Base-by-base conservation (phyloP, 225 moss, liverwort and hornwort genomes). In the Climacium dendroides region DNA sequence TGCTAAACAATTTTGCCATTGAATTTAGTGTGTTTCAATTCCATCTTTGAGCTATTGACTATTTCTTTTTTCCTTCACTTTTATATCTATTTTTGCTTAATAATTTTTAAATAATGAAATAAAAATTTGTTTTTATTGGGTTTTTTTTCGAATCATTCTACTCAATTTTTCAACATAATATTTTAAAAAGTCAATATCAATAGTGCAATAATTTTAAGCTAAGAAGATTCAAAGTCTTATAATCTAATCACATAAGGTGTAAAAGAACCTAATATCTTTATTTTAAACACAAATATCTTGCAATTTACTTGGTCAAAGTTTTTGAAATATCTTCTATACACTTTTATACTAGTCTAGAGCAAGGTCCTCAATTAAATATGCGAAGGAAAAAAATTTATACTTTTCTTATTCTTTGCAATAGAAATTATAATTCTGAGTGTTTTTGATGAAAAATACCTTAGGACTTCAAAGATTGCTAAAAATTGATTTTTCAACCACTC, bases 221-320 rank as follows among this genome's bases (percentile, higher is more conserved):
- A 66, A 66, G 7, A 66, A 66, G n/a, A n/a, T 66, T 35, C 29
- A 61, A 29, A 61, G 25, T 8, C 7, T n/a, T 11, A 66, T 11
- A 66, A n/a, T 66, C 10, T 19, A 64, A 0, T 35, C 0, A 19
- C 4, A 35, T 1, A 64, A 19, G 10, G 19, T 1, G 0, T 0
- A 19, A 9, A 32, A 61, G 1, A 63, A 17, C 1, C 0, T 32
- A 5, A 17, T 63, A 16, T 63, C 17, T 8, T 32, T 2, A 32
- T 32, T 32, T n/a, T 9, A 32, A 32, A 32, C 0, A 0, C 63
- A 63, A 63, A 61, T 15, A 29, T 61, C 7, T 61, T 30, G 7
- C 2, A 61, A 15, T 30, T 4, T 61, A 61, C 15, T 61, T 62
- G 62, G 30, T 62, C 5, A 16, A 32, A 32, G 8, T 32, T 62